Conservation (phyloP, 805 yeast species). For the Candida xiaguanensis region DNA sequence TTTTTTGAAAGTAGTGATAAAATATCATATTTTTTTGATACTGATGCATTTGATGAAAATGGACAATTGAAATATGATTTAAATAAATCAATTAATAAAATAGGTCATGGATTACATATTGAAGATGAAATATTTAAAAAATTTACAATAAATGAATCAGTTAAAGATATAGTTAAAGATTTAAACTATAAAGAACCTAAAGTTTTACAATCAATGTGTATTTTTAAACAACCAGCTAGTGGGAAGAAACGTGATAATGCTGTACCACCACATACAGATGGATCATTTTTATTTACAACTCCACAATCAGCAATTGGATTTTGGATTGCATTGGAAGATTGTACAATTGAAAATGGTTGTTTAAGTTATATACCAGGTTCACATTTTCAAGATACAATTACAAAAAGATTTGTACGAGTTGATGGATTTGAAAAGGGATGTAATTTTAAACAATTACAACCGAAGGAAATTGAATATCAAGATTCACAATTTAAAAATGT, state of each 20-base stretch:
- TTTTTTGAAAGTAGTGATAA: constrained; percentile 69
- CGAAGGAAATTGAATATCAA: constrained; percentile 24
- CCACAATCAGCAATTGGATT: constrained; percentile 74
- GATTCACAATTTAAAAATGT: constrained; percentile 42
- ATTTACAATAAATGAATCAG: constrained; percentile 50
- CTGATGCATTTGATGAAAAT: constrained; percentile 55
- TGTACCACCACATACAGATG: constrained; percentile 79
- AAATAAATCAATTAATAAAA: constrained; percentile 62
- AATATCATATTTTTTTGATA: constrained; percentile 66
- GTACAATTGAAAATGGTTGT: constrained; percentile 73
- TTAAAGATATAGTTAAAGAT: constrained; percentile 48
- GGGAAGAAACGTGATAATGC: constrained; percentile 39
- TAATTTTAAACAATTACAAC: constrained; percentile 34
- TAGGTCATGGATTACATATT: constrained; percentile 75
- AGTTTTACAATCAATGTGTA: constrained; percentile 74
- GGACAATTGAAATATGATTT: constrained; percentile 54
- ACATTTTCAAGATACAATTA: not conserved
- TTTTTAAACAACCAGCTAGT: constrained; percentile 67
- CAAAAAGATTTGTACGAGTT: constrained; percentile 61
- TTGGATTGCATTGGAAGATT: constrained; percentile 79
- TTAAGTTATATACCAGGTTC: constrained; percentile 35
- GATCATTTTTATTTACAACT: constrained; percentile 63
- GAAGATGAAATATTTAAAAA: constrained; percentile 45
- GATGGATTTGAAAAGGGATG: constrained; percentile 51
- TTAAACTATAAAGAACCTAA: constrained; percentile 61